These are phyloP conservation scores for Metroxylon sagu DNA, from an alignment of 176 grass and related monocot species.

Conservation along the genomic window DNA sequence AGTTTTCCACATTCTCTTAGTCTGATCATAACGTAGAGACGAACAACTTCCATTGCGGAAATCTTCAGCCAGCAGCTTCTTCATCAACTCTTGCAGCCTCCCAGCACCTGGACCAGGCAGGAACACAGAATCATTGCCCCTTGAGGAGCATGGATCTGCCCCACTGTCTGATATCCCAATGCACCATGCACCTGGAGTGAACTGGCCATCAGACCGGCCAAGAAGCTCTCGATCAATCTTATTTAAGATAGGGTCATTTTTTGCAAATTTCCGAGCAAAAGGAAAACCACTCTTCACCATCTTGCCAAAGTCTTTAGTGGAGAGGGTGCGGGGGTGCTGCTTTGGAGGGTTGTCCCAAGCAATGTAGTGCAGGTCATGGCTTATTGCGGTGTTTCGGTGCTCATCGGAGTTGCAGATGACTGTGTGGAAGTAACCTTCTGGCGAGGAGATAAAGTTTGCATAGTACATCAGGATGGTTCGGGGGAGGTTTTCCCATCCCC, in stretches of 20 bases:
- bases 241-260: slow-evolving; percentile 70
- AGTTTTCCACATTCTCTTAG: slow-evolving; percentile 66
- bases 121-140: slow-evolving; percentile 47
- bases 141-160: slow-evolving; percentile 46
- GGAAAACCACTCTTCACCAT: slow-evolving; percentile 70
- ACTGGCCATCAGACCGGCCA: slow-evolving; percentile 43
- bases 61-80: slow-evolving; percentile 51
- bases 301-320: slow-evolving; percentile 57
- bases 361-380: slow-evolving; percentile 85
- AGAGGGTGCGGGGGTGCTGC: slow-evolving; percentile 67
- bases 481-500: slow-evolving; percentile 85
- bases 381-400: slow-evolving; percentile 49
- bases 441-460: slow-evolving; percentile 82
- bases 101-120: slow-evolving; percentile 53
- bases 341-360: slow-evolving; percentile 84
- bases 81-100: slow-evolving; percentile 59
- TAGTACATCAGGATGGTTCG: slow-evolving; percentile 82
- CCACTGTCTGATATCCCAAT: slow-evolving; percentile 35
- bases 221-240: slow-evolving; percentile 70
- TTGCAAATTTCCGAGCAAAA: slow-evolving; percentile 85
- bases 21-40: slow-evolving; percentile 55
- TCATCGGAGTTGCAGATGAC: slow-evolving; percentile 73
- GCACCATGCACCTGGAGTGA: slow-evolving; percentile 84
- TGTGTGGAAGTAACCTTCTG: slow-evolving; percentile 92
- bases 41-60: slow-evolving; percentile 78